phyloP scores from a whole-genome alignment of 352 stramenopile species.

The Globisporangium paroecandrum region DNA sequence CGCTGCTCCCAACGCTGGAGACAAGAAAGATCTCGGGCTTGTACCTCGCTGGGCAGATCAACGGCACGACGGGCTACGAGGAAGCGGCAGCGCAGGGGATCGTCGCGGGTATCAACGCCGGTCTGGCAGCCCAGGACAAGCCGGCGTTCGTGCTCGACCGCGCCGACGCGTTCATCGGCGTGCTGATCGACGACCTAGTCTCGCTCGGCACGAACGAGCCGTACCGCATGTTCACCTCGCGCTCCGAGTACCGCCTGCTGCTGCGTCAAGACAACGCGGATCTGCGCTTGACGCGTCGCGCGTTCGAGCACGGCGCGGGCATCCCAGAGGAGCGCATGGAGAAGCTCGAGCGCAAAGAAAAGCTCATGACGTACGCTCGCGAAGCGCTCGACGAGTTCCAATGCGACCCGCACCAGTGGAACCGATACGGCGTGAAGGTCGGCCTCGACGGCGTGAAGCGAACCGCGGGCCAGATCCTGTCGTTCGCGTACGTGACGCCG shows the following conservation, averaged over 20 bases:
- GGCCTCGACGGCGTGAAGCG: slow-evolving; percentile 77
- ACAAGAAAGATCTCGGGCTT: slow-evolving; percentile 91
- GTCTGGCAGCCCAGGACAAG: slow-evolving; percentile 60
- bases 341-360: slow-evolving; percentile 84
- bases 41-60: slow-evolving; percentile 98
- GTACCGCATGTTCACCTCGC: slow-evolving; percentile 99
- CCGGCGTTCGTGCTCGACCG: slow-evolving; percentile 91
- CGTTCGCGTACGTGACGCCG: slow-evolving; percentile 59
- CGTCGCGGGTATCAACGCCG: slow-evolving; percentile 96
- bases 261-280: slow-evolving; percentile 96
- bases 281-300: slow-evolving; percentile 93
- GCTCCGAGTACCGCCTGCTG: slow-evolving; percentile 88
- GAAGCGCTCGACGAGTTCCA: slow-evolving; percentile 55
- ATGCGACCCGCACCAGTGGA: slow-evolving; percentile 77
- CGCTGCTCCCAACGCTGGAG: slow-evolving; percentile 92
- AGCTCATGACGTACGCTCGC: slow-evolving; percentile 53
- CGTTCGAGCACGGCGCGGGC: slow-evolving; percentile 76
- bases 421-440: slow-evolving; percentile 77
- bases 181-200: slow-evolving; percentile 99
- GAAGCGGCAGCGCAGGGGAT: slow-evolving; percentile 98
- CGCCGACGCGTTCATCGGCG: slow-evolving; percentile 94
- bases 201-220: slow-evolving; percentile 95
- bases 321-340: slow-evolving; percentile 71
- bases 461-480: slow-evolving; percentile 68
- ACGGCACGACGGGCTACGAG: slow-evolving; percentile 99